Evolutionary conservation across 257 asterid genomes (phyloP).

Genomic region (Apocynum venetum): DNA sequence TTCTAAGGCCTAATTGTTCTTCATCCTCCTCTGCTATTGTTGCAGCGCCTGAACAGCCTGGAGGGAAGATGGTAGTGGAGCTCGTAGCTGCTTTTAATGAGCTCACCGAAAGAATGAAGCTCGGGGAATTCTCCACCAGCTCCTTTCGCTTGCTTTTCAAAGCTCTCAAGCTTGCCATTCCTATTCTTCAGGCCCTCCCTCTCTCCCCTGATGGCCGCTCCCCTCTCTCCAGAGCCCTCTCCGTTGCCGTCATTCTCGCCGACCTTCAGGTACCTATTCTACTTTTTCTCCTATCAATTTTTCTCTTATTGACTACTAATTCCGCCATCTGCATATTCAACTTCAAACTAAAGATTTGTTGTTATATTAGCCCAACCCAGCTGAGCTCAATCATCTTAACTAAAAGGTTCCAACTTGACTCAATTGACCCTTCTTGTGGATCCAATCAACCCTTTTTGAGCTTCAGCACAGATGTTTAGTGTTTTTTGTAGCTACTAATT

Average conservation of each 20-base stretch:
- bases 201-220: slow-evolving; percentile 51
- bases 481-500: too few species aligned
- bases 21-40: background rate
- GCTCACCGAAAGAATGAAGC: slow-evolving; percentile 70
- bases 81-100: slow-evolving; percentile 87
- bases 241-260: slow-evolving; percentile 73
- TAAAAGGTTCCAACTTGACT: background rate
- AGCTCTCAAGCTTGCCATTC: slow-evolving; percentile 74
- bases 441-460: background rate
- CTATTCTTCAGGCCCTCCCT: slow-evolving; percentile 71
- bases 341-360: background rate
- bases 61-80: slow-evolving; percentile 94
- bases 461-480: background rate
- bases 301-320: background rate
- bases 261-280: slow-evolving; percentile 68
- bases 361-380: background rate
- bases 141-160: slow-evolving; percentile 73
- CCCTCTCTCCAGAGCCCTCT: slow-evolving; percentile 71
- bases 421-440: background rate
- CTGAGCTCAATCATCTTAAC: background rate
- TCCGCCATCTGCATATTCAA: background rate
- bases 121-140: slow-evolving; percentile 40
- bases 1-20: background rate
- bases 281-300: background rate
- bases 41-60: slow-evolving; percentile 64